Evolutionary conservation across 345 rosid species (phyloP).

Genomic region (Arabis hirsuta): DNA sequence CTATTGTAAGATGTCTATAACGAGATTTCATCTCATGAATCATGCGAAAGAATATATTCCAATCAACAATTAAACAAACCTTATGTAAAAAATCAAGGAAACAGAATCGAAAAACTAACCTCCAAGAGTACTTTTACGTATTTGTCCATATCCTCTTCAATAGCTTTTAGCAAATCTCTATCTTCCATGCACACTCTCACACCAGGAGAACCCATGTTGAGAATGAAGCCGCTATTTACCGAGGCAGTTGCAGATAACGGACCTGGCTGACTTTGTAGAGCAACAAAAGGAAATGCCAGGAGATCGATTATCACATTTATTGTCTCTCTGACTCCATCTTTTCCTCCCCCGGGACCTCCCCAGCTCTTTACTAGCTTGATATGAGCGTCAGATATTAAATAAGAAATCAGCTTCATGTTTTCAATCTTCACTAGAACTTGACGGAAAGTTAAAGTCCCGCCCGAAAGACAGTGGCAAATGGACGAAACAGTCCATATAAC

Average conservation of each 20-base stretch:
- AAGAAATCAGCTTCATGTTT: constrained; percentile 58
- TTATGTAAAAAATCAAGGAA: constrained; percentile 11
- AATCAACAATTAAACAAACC: neutral
- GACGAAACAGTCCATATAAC: constrained; percentile 89
- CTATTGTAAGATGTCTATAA: constrained; percentile 1
- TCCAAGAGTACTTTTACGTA: constrained; percentile 80
- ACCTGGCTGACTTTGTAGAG: constrained; percentile 80
- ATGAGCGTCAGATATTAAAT: constrained; percentile 72
- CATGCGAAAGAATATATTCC: neutral
- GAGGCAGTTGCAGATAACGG: constrained; percentile 83
- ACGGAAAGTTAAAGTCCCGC: constrained; percentile 73
- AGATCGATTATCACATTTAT: constrained; percentile 77
- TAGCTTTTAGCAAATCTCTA: constrained; percentile 71
- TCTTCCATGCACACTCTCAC: constrained; percentile 81
- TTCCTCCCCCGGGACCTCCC: constrained; percentile 94
- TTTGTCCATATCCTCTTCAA: constrained; percentile 89
- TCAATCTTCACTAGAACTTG: constrained; percentile 75
- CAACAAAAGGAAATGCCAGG: constrained; percentile 93
- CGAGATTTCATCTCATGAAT: constrained; percentile 21
- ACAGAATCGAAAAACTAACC: constrained; percentile 51
- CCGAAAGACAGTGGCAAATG: constrained; percentile 79
- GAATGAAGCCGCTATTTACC: constrained; percentile 90
- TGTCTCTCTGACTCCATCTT: constrained; percentile 80
- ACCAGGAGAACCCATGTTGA: constrained; percentile 84
- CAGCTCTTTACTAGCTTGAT: constrained; percentile 84